phyloP scores from a whole-genome alignment of 306 rosid genomes.

The Glycyrrhiza uralensis region DNA sequence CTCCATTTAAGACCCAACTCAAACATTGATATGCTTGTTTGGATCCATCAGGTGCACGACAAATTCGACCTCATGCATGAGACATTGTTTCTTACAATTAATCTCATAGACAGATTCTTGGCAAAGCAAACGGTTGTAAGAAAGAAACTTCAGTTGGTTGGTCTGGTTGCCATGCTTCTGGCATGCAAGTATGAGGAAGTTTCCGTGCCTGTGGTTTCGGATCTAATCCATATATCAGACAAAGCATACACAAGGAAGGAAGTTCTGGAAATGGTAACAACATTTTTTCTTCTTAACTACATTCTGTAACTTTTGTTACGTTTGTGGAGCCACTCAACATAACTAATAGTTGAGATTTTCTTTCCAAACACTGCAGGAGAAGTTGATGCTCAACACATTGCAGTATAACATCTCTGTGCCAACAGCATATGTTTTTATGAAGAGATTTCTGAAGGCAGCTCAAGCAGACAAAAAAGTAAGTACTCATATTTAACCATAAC shows the following conservation, averaged over 20 bases:
- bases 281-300: not conserved
- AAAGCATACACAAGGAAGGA: constrained; percentile 80
- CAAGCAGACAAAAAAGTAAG: constrained; percentile 71
- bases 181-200: constrained; percentile 98
- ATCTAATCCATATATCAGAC: constrained; percentile 82
- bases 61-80: constrained; percentile 87
- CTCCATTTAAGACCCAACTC: not conserved
- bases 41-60: constrained; percentile 78
- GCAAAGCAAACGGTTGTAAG: constrained; percentile 57
- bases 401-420: constrained; percentile 93
- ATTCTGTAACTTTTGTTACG: not conserved
- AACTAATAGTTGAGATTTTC: not conserved
- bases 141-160: constrained; percentile 96
- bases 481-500: not conserved
- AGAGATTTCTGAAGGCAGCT: constrained; percentile 93
- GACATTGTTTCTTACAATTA: constrained; percentile 86
- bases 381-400: constrained; percentile 65
- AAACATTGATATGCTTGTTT: not conserved
- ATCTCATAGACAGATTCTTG: constrained; percentile 81
- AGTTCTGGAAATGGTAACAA: constrained; percentile 79
- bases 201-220: constrained; percentile 78
- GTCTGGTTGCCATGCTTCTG: constrained; percentile 93
- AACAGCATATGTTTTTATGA: constrained; percentile 76
- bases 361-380: constrained; percentile 57
- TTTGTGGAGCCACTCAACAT: not conserved